These are phyloP conservation scores for Plectosphaerella cucumerina DNA, from an alignment of 2,329 filamentous ascomycete genomes.

Conservation along the genomic window DNA sequence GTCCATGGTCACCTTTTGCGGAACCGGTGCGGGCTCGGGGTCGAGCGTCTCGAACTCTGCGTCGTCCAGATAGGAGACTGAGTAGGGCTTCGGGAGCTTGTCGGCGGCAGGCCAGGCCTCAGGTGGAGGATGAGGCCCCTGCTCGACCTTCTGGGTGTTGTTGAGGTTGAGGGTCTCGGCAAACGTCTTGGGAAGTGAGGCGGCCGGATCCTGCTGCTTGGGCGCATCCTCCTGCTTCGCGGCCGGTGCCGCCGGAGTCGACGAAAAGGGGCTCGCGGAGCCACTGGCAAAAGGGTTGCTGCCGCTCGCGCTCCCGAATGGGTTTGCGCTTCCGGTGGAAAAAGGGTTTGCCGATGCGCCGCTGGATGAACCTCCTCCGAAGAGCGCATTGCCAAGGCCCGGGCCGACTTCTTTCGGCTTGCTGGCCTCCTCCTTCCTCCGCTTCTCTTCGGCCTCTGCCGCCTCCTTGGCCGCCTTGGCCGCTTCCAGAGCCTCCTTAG, in stretches of 20 bases:
- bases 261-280: conserved; percentile 22
- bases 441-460: conserved; percentile 27
- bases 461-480: conserved; percentile 19
- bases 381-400: conserved; percentile 63
- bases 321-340: conserved; percentile 44
- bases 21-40: conserved; percentile 46
- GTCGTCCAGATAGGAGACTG: conserved; percentile 73
- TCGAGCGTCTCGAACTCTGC: conserved; percentile 90
- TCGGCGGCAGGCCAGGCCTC: conserved; percentile 73
- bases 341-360: conserved; percentile 50
- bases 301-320: conserved; percentile 49
- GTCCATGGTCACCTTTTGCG: conserved; percentile 46
- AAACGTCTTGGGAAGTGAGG: conserved; percentile 56
- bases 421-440: conserved; percentile 20
- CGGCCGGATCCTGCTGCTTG: conserved; percentile 13
- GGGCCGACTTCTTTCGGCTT: conserved; percentile 27
- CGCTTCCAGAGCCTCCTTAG: conserved; percentile 30
- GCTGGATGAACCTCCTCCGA: conserved; percentile 41
- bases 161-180: conserved; percentile 75
- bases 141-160: conserved; percentile 32
- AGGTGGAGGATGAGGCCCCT: conserved; percentile 33
- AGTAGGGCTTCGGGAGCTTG: conserved; percentile 66
- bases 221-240: conserved; percentile 17
- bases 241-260: conserved; percentile 19
- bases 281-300: conserved; percentile 41